Percentiles rank a stretch among this genome's conserved stretches.
Evolutionary conservation across 495 filamentous ascomycete species (phyloP).

Genomic region (Paragyromitra xinjiangensis): DNA sequence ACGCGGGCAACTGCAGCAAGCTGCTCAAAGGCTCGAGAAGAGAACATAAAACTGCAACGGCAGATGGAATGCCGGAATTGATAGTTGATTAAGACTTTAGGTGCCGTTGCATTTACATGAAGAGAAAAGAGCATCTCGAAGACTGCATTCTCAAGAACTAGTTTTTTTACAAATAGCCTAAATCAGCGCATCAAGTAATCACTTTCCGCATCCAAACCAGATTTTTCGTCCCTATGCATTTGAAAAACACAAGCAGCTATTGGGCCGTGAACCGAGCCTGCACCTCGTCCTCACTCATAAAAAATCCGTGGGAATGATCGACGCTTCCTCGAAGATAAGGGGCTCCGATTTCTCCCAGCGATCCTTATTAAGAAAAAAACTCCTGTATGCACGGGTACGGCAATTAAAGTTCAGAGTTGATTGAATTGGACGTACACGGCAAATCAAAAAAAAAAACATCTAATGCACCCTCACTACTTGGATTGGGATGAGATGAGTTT

Average conservation of each 20-base stretch:
- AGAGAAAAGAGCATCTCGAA: not conserved
- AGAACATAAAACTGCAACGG: constrained; percentile 1
- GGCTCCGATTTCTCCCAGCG: constrained; percentile 10
- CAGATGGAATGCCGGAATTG: constrained; percentile 19
- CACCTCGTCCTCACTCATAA: not conserved
- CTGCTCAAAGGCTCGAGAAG: not conserved
- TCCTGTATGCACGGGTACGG: constrained; percentile 8
- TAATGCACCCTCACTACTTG: constrained; percentile 11
- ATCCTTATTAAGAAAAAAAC: not conserved
- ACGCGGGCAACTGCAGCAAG: not conserved
- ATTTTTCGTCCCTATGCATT: not conserved
- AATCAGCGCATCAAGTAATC: constrained; percentile 19
- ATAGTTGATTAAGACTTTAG: not conserved
- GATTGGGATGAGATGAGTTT: constrained; percentile 35
- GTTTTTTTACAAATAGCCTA: constrained; percentile 27
- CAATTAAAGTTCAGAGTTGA: constrained; percentile 11
- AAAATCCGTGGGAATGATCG: constrained; percentile 17
- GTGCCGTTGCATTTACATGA: not conserved
- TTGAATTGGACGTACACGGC: constrained; percentile 4
- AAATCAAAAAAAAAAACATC: constrained; percentile 23
- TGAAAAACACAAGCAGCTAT: not conserved
- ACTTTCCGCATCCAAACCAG: constrained; percentile 20
- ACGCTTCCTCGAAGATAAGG: constrained; percentile 34
- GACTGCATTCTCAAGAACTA: constrained; percentile 2
- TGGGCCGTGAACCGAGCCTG: constrained; percentile 18